phyloP scores from a whole-genome alignment of 1,284 basidiomycete genomes.

The Tremellales sp. region DNA sequence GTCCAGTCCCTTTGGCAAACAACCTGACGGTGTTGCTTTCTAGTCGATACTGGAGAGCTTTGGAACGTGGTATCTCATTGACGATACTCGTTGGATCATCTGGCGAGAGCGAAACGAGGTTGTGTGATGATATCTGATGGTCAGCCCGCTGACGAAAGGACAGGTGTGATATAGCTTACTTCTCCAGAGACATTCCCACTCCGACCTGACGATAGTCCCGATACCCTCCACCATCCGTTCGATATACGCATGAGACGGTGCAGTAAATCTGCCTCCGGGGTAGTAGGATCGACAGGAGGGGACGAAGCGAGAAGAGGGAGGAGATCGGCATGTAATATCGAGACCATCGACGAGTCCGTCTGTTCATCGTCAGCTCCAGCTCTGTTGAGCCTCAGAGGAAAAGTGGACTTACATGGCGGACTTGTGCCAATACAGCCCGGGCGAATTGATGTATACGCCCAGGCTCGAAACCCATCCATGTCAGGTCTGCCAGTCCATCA shows the following conservation, averaged over 20 bases:
- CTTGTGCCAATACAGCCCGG: conserved; percentile 23
- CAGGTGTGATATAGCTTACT: conserved; percentile 17
- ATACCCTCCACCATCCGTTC: conserved; percentile 42
- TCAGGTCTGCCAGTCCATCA: conserved; percentile 39
- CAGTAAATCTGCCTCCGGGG: conserved; percentile 23
- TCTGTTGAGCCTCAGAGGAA: neutral
- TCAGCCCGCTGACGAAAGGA: neutral
- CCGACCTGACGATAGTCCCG: conserved; percentile 35
- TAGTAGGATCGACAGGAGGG: neutral
- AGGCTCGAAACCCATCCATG: conserved; percentile 27
- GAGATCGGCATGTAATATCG: conserved; percentile 35
- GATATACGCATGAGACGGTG: conserved; percentile 25
- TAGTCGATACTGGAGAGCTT: conserved; percentile 45
- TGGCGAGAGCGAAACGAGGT: conserved; percentile 11
- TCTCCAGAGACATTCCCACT: conserved; percentile 46
- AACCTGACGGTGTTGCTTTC: conserved; percentile 41
- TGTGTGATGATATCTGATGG: conserved; percentile 32
- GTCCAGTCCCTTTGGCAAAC: conserved; percentile 48
- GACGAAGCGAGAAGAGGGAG: conserved; percentile 18
- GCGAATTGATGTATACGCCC: conserved; percentile 30
- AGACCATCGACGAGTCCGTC: conserved; percentile 20
- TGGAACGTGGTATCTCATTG: conserved; percentile 16
- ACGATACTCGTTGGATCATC: conserved; percentile 2
- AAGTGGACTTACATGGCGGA: conserved; percentile 14
- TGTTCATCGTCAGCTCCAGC: conserved; percentile 4